These are phyloP conservation scores for Coniochaeta pulveracea DNA, from an alignment of 2,329 filamentous ascomycete genomes.

Conservation along the genomic window DNA sequence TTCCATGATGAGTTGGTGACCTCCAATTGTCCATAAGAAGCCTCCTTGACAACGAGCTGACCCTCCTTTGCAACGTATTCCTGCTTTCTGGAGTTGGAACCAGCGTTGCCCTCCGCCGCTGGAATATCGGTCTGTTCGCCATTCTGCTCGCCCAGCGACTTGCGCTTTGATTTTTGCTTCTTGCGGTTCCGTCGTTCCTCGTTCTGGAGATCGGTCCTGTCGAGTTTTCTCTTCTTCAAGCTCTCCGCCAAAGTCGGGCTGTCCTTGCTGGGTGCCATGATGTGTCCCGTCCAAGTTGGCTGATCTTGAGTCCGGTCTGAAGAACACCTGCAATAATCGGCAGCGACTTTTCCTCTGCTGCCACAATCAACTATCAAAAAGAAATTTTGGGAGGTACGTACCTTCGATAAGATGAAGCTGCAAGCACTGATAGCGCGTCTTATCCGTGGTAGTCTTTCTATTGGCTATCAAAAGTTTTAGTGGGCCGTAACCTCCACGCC, in stretches of 20 bases:
- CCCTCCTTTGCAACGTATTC: too few relatives aligned
- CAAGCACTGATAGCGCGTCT: too few relatives aligned
- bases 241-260: not conserved
- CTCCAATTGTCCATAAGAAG: constrained; percentile 1
- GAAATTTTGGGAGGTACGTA: constrained; percentile 5
- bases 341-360: too few relatives aligned
- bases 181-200: constrained; percentile 9
- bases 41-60: not conserved
- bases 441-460: too few relatives aligned
- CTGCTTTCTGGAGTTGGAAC: too few relatives aligned
- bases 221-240: constrained; percentile 10
- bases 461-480: too few relatives aligned
- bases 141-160: constrained; percentile 3
- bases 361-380: constrained; percentile 9
- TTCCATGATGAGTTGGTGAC: constrained; percentile 31
- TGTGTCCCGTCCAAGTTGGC: not conserved
- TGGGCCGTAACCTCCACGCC: constrained; percentile 3
- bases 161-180: constrained; percentile 9
- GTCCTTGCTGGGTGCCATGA: not conserved
- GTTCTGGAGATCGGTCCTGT: constrained; percentile 8
- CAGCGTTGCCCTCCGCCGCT: not conserved
- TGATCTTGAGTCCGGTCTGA: too few relatives aligned
- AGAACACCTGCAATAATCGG: too few relatives aligned
- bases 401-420: too few relatives aligned
- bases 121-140: not conserved